A percentile compares a stretch with the other conserved stretches of the same genome.
These are phyloP conservation scores for Trifolium dubium DNA, from an alignment of 306 rosid species.

Conservation along the genomic window DNA sequence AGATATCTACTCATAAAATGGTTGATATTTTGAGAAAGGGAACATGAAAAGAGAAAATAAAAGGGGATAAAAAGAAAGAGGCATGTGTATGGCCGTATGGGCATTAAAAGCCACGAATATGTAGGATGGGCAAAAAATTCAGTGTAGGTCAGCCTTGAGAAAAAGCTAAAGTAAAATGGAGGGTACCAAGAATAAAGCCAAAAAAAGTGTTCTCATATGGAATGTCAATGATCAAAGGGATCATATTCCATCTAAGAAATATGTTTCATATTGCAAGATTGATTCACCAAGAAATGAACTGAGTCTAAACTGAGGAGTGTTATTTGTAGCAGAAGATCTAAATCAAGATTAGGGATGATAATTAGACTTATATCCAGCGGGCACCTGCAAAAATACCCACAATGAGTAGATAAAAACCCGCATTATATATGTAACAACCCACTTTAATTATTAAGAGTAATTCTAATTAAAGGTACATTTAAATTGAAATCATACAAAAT, in stretches of 20 bases:
- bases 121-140: slow-evolving; percentile 45
- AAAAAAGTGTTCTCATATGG: slow-evolving; percentile 42
- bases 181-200: slow-evolving; percentile 62
- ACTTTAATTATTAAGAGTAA: too few species aligned
- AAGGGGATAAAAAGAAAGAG: slow-evolving; percentile 56
- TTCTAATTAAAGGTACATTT: too few species aligned
- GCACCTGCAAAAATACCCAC: too few species aligned
- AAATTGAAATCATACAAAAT: too few species aligned
- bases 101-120: slow-evolving; percentile 57
- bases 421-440: too few species aligned
- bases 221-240: slow-evolving; percentile 56
- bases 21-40: slow-evolving; percentile 55
- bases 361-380: too few species aligned
- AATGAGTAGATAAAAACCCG: too few species aligned
- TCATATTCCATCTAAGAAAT: slow-evolving; percentile 45
- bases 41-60: slow-evolving; percentile 45
- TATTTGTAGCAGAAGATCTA: not conserved
- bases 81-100: slow-evolving; percentile 48
- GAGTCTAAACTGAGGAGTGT: not conserved
- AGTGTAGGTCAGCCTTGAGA: slow-evolving; percentile 59
- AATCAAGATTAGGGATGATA: not conserved
- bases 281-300: slow-evolving; percentile 17
- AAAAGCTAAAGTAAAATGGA: slow-evolving; percentile 49
- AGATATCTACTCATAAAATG: slow-evolving; percentile 50
- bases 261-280: slow-evolving; percentile 20